Conservation (phyloP, 495 filamentous ascomycete genomes). For the Tuber borchii region DNA sequence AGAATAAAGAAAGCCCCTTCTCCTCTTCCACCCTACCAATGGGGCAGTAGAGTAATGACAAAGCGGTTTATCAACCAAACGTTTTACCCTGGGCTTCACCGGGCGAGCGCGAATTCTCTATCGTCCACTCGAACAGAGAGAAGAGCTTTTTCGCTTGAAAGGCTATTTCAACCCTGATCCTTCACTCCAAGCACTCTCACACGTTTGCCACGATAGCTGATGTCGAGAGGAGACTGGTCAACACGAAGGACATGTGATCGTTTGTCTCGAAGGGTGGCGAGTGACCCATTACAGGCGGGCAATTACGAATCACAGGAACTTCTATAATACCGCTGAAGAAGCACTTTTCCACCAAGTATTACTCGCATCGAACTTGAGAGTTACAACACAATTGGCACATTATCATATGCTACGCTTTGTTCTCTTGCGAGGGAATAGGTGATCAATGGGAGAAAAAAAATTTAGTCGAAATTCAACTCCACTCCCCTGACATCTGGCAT, state of each 20-base stretch:
- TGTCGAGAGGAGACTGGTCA: constrained; percentile 14
- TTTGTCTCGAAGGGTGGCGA: constrained; percentile 16
- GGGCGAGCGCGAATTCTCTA: background rate
- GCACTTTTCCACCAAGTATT: background rate
- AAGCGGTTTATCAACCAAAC: constrained; percentile 17
- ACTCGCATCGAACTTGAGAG: background rate
- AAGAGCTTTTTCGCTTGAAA: constrained; percentile 2
- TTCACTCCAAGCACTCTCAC: background rate
- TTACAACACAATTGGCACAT: background rate
- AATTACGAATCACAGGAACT: background rate
- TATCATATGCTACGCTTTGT: background rate
- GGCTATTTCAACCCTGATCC: constrained; percentile 4
- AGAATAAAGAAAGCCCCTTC: background rate
- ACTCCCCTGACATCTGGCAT: background rate
- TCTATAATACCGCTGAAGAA: background rate
- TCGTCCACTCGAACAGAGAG: background rate
- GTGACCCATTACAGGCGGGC: background rate
- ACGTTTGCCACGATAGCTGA: constrained; percentile 21
- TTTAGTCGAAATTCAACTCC: background rate
- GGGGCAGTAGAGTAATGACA: background rate
- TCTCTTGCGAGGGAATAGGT: background rate
- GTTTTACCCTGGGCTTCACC: constrained; percentile 22
- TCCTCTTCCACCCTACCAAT: constrained; percentile 17
- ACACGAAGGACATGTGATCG: constrained; percentile 27
- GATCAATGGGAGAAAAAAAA: background rate